A percentile compares a stretch with the other conserved stretches of the same genome.
Evolutionary conservation across 2,329 filamentous ascomycete species (phyloP).

Genomic region (Fusarium albidum): DNA sequence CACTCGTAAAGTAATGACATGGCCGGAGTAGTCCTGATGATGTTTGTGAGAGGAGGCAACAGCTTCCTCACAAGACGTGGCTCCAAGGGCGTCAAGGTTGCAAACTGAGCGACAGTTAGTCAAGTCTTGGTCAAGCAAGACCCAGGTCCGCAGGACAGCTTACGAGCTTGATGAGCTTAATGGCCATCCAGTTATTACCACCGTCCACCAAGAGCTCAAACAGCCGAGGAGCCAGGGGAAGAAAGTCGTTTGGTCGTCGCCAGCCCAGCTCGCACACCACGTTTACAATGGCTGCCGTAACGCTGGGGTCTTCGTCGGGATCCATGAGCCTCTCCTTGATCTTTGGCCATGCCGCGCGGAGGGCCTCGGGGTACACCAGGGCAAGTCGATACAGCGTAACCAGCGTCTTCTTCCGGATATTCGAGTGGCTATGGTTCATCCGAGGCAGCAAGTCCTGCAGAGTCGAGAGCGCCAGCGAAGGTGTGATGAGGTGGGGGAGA

Average conservation of each 20-base stretch:
- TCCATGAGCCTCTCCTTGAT: slow-evolving; percentile 95
- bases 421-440: slow-evolving; percentile 83
- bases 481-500: slow-evolving; percentile 93
- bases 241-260: slow-evolving; percentile 91
- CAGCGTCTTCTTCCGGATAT: slow-evolving; percentile 93
- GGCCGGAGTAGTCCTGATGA: slow-evolving; percentile 92
- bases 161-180: slow-evolving; percentile 97
- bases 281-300: slow-evolving; percentile 95
- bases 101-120: slow-evolving; percentile 71
- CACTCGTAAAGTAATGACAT: slow-evolving; percentile 99
- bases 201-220: slow-evolving; percentile 93
- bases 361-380: slow-evolving; percentile 93
- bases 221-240: slow-evolving; percentile 87
- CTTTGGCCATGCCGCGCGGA: slow-evolving; percentile 94
- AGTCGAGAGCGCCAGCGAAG: slow-evolving; percentile 88
- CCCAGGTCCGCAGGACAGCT: not conserved
- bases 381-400: slow-evolving; percentile 94
- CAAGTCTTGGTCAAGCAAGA: not conserved
- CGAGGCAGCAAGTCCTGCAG: slow-evolving; percentile 87
- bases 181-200: slow-evolving; percentile 99
- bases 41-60: slow-evolving; percentile 86
- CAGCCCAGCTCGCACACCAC: slow-evolving; percentile 96
- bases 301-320: slow-evolving; percentile 86
- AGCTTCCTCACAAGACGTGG: slow-evolving; percentile 91
- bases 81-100: slow-evolving; percentile 90